Conservation (phyloP, 257 asterid genomes). For the Ballota nigra region DNA sequence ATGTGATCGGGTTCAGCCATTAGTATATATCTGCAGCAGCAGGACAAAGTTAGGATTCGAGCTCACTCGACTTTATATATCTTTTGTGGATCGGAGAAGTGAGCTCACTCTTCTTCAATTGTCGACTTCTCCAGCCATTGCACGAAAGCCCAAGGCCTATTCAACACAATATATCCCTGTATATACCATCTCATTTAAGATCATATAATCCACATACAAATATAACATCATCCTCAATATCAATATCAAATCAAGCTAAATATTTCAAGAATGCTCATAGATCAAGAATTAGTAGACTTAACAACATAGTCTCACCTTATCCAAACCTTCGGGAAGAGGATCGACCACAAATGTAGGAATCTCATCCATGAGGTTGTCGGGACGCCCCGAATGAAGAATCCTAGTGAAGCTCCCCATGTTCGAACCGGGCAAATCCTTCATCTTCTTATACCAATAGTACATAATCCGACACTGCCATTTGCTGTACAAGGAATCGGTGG, state of each 20-base stretch:
- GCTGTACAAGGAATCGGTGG: conserved; percentile 45
- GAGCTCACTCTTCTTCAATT: conserved; percentile 65
- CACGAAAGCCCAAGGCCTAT: conserved; percentile 74
- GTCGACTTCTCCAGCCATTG: conserved; percentile 62
- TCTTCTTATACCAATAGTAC: conserved; percentile 58
- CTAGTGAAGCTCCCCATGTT: conserved; percentile 64
- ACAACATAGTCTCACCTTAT: conserved; percentile 32
- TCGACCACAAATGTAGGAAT: conserved; percentile 62
- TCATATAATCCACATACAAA: neutral
- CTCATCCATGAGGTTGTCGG: conserved; percentile 70
- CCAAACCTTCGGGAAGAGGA: conserved; percentile 60
- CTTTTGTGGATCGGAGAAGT: conserved; percentile 4
- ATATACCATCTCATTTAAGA: conserved; percentile 7
- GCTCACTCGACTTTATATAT: neutral
- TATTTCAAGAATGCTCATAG: neutral
- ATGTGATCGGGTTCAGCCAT: conserved; percentile 77
- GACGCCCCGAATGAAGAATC: conserved; percentile 57
- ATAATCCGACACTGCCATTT: conserved; percentile 62
- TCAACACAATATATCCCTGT: conserved; percentile 64
- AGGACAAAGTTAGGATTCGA: neutral
- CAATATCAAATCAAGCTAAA: neutral
- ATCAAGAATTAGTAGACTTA: neutral
- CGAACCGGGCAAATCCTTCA: conserved; percentile 51
- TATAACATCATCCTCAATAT: neutral
- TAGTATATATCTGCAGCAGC: conserved; percentile 46